Base-by-base conservation (phyloP, 2,329 filamentous ascomycete genomes). In the Thelonectria rubi region DNA sequence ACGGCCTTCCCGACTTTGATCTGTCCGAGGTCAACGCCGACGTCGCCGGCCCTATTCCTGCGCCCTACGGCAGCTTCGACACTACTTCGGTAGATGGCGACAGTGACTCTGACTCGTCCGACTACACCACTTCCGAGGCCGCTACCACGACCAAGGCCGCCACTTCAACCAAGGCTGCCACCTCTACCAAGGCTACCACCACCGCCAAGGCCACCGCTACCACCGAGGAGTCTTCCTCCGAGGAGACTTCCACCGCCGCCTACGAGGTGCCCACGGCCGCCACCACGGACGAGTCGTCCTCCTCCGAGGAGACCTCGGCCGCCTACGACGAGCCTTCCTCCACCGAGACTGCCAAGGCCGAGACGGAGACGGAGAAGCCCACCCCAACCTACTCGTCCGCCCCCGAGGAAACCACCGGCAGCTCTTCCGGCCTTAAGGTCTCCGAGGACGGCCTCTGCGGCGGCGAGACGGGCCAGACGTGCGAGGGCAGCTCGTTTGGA, bases 1-100 rank as follows among this genome's bases (percentile, higher is more conserved):
- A 72, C 6, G 86, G 86, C 0, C 85, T 85, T 34, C 82, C 82
- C 6, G 71, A 79, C 21, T 75, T 79, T 15, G 59, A 70, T 72
- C 32, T 76, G 81, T 30, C 66, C 60, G 74, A 76, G 65, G 65
- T 70, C 43, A 71, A 72, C 52, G 74, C 72, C 3, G 54, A 67
- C 5, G 59, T 72, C 17, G 75, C 78, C 1, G 76, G 75, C 3
- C 60, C 69, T 17, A 76, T 80, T 51, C 79, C 78, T 30, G 57
- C 49, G 48, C 70, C 69, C 45, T 77, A 76, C 26, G 64, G 71
- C 17, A 52, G 64, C 17, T 74, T 73, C 14, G 48, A 69, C 26
- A 60, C 57, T 17, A 69, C 62, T 6, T 55, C 61, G 18, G 50
- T 69, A n/a, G 60, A 42, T 9, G 65, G 58, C 11, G 55, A 62